Evolutionary conservation across 1,284 basidiomycete species (phyloP).

Genomic region (Ustilago curta): DNA sequence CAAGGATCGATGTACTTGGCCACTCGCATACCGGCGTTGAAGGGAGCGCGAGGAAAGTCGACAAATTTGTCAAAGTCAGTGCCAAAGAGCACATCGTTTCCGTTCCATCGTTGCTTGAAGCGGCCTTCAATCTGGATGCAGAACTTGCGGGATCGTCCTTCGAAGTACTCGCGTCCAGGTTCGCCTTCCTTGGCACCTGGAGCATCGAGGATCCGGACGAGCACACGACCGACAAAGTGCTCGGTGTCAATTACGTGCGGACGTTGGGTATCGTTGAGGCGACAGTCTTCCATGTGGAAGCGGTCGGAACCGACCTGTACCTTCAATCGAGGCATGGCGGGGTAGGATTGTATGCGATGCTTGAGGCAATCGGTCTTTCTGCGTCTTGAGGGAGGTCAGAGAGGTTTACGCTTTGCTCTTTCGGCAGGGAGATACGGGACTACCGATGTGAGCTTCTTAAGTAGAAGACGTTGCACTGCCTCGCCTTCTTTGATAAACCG

Average conservation of each 20-base stretch:
- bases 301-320: conserved; percentile 70
- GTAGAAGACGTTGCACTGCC: no score
- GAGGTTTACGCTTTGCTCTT: background rate
- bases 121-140: conserved; percentile 71
- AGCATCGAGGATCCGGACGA: conserved; percentile 70
- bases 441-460: background rate
- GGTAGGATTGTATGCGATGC: background rate
- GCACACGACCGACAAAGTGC: conserved; percentile 70
- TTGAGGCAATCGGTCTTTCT: background rate
- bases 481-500: no score
- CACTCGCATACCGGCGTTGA: conserved; percentile 71
- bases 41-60: conserved; percentile 67
- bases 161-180: conserved; percentile 64
- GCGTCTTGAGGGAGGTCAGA: background rate
- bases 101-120: conserved; percentile 68
- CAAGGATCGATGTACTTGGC: conserved; percentile 70
- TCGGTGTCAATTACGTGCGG: conserved; percentile 71
- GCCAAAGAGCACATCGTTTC: conserved; percentile 64
- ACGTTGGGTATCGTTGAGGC: conserved; percentile 67
- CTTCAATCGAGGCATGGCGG: conserved; percentile 62
- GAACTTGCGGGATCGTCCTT: conserved; percentile 69
- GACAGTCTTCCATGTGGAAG: conserved; percentile 65
- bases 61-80: conserved; percentile 66
- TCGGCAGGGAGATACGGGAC: background rate
- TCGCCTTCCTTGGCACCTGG: conserved; percentile 64